Conservation (phyloP, 208 protist genomes). For the Plasmodiophora brassicae region DNA sequence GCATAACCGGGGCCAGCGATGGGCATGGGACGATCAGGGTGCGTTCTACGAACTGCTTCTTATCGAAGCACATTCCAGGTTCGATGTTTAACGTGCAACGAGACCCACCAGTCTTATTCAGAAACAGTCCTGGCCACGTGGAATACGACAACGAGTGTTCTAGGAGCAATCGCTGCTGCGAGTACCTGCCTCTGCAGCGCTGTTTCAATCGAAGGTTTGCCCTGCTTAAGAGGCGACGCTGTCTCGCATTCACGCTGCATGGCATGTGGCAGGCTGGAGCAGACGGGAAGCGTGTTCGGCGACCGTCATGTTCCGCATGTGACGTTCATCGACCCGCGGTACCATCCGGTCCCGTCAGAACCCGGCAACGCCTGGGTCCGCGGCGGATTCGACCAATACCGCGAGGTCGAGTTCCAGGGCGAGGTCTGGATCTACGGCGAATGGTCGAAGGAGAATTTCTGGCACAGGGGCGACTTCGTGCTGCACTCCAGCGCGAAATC, state of each 20-base stretch:
- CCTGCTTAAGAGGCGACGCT: not conserved
- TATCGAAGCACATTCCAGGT: not conserved
- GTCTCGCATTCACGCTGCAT: not conserved
- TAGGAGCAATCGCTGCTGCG: not conserved
- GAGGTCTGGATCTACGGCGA: conserved; percentile 23
- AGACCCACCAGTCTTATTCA: not conserved
- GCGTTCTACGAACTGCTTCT: conserved; percentile 31
- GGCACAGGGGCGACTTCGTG: not conserved
- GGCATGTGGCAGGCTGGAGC: not conserved
- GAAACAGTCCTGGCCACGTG: not conserved
- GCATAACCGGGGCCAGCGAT: not conserved
- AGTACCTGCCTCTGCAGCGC: not conserved
- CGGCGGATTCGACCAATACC: conserved; percentile 9
- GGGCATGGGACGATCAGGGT: conserved; percentile 17
- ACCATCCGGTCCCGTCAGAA: not conserved
- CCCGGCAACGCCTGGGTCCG: not conserved
- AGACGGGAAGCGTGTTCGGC: not conserved
- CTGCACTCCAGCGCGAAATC: conserved; percentile 1
- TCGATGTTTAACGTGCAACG: not conserved
- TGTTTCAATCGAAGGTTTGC: not conserved
- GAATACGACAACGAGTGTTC: not conserved
- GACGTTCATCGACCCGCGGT: not conserved
- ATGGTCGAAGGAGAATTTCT: conserved; percentile 20
- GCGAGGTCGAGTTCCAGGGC: not conserved
- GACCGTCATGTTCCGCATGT: not conserved